Evolutionary conservation across 352 stramenopile species (phyloP), one percentile per base, ranked within the genome.

Genomic region (Globisporangium cylindrosporum): DNA sequence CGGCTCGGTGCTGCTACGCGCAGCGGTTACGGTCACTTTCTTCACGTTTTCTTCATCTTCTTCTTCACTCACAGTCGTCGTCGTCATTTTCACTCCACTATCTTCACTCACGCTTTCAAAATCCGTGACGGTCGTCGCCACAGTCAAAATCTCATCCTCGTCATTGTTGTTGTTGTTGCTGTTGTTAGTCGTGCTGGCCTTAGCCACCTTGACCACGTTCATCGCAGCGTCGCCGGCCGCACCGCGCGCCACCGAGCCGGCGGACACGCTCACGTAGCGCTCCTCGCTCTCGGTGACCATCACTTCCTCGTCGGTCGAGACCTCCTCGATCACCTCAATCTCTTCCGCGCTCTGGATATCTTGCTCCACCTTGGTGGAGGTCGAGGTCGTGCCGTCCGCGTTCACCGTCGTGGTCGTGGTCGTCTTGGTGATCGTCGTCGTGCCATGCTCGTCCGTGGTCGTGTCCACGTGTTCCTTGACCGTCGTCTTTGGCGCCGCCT

Each of bases 31-130:
- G 24, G 14, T 46, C 48, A 29, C 25, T 20, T 22, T 46, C 38
- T 62, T 55, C 27, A 36, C 34, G 15, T 32, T 57, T 53, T 65
- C 64, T 48, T 58, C 29, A 12, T 18, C 32, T 59, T 25, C 29
- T 60, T 48, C 29, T n/a, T 79, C 74, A 59, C 72, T 79, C 65
- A 76, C 67, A 43, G 69, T 68, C 43, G 66, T 76, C 53, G 18
- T 68, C 66, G 73, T 68, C 54, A 59, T 79, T 29, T 29, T 60
- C 25, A 74, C 49, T 12, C 70, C 66, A 36, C 58, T 49, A 4
- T 25, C 49, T 66, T 68, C 62, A 68, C 62, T 68, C 62, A 68
- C 62, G 48, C 62, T 68, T 25, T 68, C 62, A 68, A 68, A 68
- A 62, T 68, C 62, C 53, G 62, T 68, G 51, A 68, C 62, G 10